Evolutionary conservation across 2,329 filamentous ascomycete species (phyloP), one percentile per base, ranked within the genome.

Genomic region (Fusarium mexicanum): DNA sequence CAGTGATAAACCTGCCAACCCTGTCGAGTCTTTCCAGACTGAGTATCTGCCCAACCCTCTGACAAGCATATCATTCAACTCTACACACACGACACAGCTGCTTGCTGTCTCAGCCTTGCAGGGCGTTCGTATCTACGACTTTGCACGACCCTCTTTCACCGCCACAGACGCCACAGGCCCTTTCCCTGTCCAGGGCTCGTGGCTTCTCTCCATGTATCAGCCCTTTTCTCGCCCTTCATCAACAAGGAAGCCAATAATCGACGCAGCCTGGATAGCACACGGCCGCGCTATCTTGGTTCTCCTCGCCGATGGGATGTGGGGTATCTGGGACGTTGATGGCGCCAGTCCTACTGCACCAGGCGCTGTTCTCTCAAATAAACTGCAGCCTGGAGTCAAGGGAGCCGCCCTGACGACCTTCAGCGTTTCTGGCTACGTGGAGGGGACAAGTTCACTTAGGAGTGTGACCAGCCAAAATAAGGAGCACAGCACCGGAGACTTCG

Each of bases 251-350:
- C 87, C 87, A 0, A 86, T 92, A n/a, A 80, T 92, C 20, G 90
- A 90, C 55, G 89, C 90, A 2, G 85, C 87, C 10, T 92, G 91
- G 91, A 87, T 92, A 54, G 84, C 87, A 5, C 87, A 88, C 67
- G 91, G 91, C 16, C 86, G 87, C 53, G 90, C 90, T 10, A 83
- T 92, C 35, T 81, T 92, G 46, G 84, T 85, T 2, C 83, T 92
- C 6, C 82, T 92, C 8, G 87, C 88, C 2, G 91, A 92, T 74
- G 91, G 90, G 12, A 90, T 90, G 78, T 92, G 91, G 91, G 91
- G 89, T 20, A 88, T 92, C 40, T 92, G 90, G 90, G 90, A 92
- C 75, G 85, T 92, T 50, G 89, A 91, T 70, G 88, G 89, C 13
- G 85, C 85, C 37, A 87, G 87, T 44, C 87, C 89, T 4, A 79